Evolutionary conservation across 306 rosid genomes (phyloP).

Genomic region (Potentilla sterilis): DNA sequence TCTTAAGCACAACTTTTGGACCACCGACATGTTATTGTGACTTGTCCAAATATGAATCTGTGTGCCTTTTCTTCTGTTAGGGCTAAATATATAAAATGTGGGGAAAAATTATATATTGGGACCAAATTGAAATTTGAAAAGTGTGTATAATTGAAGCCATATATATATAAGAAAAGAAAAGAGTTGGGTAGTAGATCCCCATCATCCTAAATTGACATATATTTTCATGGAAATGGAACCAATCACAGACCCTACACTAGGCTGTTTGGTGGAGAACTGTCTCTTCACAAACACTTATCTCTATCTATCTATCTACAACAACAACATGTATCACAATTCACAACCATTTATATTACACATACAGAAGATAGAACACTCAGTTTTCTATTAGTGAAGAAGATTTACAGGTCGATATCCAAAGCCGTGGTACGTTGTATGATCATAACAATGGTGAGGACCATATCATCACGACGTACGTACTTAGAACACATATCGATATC

Average conservation of each 20-base stretch:
- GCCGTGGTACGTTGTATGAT: background rate
- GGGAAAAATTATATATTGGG: background rate
- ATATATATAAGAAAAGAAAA: background rate
- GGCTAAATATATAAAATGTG: background rate
- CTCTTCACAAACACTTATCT: slow-evolving; percentile 3
- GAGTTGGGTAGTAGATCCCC: slow-evolving; percentile 37
- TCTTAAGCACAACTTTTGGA: background rate
- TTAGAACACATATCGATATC: slow-evolving; percentile 1
- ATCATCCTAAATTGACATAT: slow-evolving; percentile 25
- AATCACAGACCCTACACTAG: slow-evolving; percentile 41
- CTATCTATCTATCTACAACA: background rate
- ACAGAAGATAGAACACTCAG: background rate
- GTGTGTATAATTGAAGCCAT: background rate
- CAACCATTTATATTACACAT: background rate
- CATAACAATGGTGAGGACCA: background rate
- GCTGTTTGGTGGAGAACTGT: slow-evolving; percentile 51
- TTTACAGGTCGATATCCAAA: background rate
- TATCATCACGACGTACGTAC: background rate
- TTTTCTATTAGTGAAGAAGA: background rate
- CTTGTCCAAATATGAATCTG: background rate
- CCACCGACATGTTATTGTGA: slow-evolving; percentile 4
- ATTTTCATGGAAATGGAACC: slow-evolving; percentile 38
- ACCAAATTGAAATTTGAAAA: background rate
- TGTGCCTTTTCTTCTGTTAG: background rate
- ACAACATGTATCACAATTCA: background rate